A percentile compares a stretch with the other conserved stretches of the same genome.
These are phyloP conservation scores for Dendrostoma leiphaemia DNA, from an alignment of 2,329 filamentous ascomycete genomes.

Conservation along the genomic window DNA sequence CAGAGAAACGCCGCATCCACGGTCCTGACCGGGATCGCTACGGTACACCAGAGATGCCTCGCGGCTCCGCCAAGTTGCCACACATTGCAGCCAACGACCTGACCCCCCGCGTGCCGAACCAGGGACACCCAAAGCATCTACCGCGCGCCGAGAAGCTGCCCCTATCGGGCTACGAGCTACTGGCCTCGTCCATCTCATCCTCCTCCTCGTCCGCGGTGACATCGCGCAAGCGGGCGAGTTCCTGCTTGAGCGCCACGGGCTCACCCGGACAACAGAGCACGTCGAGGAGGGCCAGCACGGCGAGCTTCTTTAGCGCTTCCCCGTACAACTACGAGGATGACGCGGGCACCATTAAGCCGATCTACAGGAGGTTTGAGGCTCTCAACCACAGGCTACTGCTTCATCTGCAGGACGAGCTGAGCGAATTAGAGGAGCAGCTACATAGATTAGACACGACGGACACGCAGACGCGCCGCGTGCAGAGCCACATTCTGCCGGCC, in stretches of 20 bases:
- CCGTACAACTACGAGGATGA: conserved; percentile 23
- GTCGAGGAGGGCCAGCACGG: conserved; percentile 5
- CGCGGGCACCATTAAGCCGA: conserved; percentile 45
- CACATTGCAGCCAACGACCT: conserved; percentile 35
- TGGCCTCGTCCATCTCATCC: conserved; percentile 54
- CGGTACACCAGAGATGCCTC: conserved; percentile 42
- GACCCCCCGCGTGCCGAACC: conserved; percentile 32
- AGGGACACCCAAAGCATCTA: conserved; percentile 33
- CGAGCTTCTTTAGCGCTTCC: conserved; percentile 1
- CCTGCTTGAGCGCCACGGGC: conserved; percentile 19
- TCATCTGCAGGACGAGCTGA: conserved; percentile 81
- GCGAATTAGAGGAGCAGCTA: conserved; percentile 77
- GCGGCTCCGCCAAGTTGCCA: conserved; percentile 35
- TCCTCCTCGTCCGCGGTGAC: conserved; percentile 18
- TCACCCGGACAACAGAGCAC: neutral
- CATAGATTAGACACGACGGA: conserved; percentile 62
- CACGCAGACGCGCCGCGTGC: conserved; percentile 43
- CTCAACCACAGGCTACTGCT: conserved; percentile 81
- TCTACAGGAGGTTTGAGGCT: conserved; percentile 80
- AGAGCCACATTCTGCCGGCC: conserved; percentile 49
- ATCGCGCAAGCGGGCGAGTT: conserved; percentile 18
- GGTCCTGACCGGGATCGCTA: conserved; percentile 29
- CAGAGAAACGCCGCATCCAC: conserved; percentile 13
- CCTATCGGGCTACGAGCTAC: conserved; percentile 59
- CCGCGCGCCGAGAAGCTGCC: conserved; percentile 41